Base-by-base conservation (phyloP, 2,329 filamentous ascomycete species). In the Ceratocystis diversiconidia region DNA sequence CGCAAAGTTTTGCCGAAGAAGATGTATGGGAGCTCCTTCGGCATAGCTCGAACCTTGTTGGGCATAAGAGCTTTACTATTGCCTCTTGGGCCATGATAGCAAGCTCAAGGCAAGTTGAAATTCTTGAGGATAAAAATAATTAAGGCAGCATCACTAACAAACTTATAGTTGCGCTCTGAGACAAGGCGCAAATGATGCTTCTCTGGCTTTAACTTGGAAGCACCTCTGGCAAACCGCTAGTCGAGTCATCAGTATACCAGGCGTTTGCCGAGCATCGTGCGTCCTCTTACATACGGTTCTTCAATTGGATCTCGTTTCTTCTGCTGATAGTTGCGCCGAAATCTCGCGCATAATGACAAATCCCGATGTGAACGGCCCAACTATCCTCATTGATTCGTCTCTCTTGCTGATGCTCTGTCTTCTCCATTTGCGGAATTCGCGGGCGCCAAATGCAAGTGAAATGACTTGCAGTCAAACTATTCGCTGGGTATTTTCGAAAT, bases 11-110 rank as follows among this genome's bases (percentile, higher is more conserved):
- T 0, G 73, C 78, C 2, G 70, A 75, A 41, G 80, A 85, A 41
- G 81, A 83, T 10, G 75, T 87, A 30, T 73, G 75, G 4, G 77
- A 79, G 0, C 73, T 87, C 3, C 72, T 94, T 2, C 78, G 80
- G 7, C 80, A 82, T 55, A 75, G 95, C 19, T 61, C 79, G 17
- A 74, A 76, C 10, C 79, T 81, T 64, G 82, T 88, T 55, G 79
- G 82, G 8, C 88, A 94, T 71, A 92, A 95, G 70, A 85, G 87
- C 69, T 75, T 77, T 15, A 74, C 75, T 7, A 77, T 86, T 50
- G 82, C 86, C 6, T 89, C 86, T 0, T 99, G 94, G 94, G 87
- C 90, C 19, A 84, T 95, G 78, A 74, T 96, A 63, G 87, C 86
- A n/a, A 84, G 90, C 72, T 80, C 89, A 68, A 89, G 88, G 90